Evolutionary conservation across 2,329 filamentous ascomycete species (phyloP).

Genomic region (Trichophaea hybrida): DNA sequence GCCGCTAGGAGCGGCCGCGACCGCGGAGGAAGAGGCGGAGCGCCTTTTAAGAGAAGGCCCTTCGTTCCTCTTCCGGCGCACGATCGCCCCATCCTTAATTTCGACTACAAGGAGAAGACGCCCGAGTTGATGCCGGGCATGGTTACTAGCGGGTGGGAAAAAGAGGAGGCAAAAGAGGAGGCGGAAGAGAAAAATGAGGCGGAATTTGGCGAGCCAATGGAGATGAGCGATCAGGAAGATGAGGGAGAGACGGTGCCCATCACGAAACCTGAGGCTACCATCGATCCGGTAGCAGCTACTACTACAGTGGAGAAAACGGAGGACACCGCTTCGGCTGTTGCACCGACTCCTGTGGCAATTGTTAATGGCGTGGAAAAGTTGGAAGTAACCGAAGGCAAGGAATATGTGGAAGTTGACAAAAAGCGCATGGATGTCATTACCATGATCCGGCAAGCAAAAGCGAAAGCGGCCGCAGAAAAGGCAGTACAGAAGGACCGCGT

Average conservation of each 20-base stretch:
- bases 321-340: not conserved
- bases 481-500: slow-evolving; percentile 18
- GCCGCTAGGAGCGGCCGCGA: slow-evolving; percentile 7
- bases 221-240: not conserved
- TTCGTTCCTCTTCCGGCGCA: slow-evolving; percentile 19
- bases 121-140: slow-evolving; percentile 23
- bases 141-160: slow-evolving; percentile 15
- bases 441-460: slow-evolving; percentile 27
- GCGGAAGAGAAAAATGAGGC: not conserved
- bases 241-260: not conserved
- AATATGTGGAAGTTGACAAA: slow-evolving; percentile 13
- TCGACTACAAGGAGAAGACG: slow-evolving; percentile 21
- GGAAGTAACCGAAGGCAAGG: slow-evolving; percentile 1
- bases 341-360: not conserved
- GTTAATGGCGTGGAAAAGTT: not conserved
- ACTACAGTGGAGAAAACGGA: not conserved
- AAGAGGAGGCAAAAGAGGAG: slow-evolving; percentile 5
- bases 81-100: slow-evolving; percentile 22
- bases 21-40: slow-evolving; percentile 11
- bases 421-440: slow-evolving; percentile 25
- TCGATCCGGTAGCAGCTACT: not conserved
- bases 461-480: slow-evolving; percentile 12
- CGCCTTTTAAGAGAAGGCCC: not conserved
- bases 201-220: not conserved
- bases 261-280: not conserved